Base-by-base conservation (phyloP, 1,284 basidiomycete genomes). In the Xanthoconium separans region DNA sequence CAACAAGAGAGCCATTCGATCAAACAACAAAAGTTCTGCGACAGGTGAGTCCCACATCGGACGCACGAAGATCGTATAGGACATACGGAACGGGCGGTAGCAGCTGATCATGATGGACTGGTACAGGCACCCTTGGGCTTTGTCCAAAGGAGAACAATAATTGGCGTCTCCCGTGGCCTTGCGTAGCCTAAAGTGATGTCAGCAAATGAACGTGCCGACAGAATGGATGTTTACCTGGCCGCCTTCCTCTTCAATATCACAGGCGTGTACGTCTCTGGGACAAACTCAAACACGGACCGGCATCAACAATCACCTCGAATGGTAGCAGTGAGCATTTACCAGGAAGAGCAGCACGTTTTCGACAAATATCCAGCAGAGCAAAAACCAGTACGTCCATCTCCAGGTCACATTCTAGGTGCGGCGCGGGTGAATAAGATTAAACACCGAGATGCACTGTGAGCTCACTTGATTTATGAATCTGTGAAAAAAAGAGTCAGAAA, bases 221-320 rank as follows among this genome's bases (percentile, higher is more conserved):
- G 18, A 6, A 10, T 31, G 29, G 1, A 33, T 16, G 6, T 18
- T 44, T 49, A 66, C 67, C 53, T 68, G 22, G 47, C 52, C 41
- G 90, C 77, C 74, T 90, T 78, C 74, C 89, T 78, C 71, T 83
- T 79, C 16, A 87, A 69, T 3, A 94, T 70, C 6, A 85, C 76
- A 0, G 90, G 88, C 2, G 70, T 70, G 64, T 84, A 92, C 0
- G 91, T 93, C 71, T 95, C 93, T 0, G 89, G 88, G 0, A 91
- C 82, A 49, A 82, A 61, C 79, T 82, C 50, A 6, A 40, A 1
- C 12, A 47, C 5, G 20, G 24, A 37, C 7, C 16, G 20, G 34
- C 18, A 12, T 55, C 39, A 54, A 47, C 7, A 16, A 47, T 51
- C 12, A 37, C 10, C 16, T 37, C 36, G 36, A 37, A 10, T 18